These are phyloP conservation scores for Tricholomella constricta DNA, from an alignment of 768 basidiomycete species.

Conservation along the genomic window DNA sequence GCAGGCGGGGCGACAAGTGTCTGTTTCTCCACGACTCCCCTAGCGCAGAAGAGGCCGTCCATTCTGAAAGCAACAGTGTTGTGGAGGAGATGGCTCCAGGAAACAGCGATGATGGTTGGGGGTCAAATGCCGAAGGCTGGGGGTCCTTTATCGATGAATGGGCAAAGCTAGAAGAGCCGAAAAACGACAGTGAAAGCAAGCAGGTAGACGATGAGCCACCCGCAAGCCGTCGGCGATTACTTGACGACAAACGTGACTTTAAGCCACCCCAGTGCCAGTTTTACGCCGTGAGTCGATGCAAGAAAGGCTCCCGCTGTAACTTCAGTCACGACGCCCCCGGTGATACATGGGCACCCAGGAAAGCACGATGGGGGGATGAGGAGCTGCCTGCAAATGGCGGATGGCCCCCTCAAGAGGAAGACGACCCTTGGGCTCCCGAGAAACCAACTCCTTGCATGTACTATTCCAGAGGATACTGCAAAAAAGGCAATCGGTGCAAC, in stretches of 20 bases:
- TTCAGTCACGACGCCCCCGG: too few species aligned
- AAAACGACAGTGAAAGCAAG: background rate
- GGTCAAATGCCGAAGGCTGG: conserved; percentile 11
- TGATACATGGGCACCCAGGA: too few species aligned
- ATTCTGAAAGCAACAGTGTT: background rate
- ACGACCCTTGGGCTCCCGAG: background rate
- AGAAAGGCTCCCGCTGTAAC: too few species aligned
- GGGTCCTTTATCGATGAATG: conserved; percentile 3
- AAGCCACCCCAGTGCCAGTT: too few species aligned
- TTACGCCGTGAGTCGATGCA: too few species aligned
- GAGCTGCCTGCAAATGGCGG: background rate
- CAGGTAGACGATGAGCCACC: background rate
- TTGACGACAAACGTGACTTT: too few species aligned
- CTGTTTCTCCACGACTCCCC: conserved; percentile 5
- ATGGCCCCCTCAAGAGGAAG: background rate
- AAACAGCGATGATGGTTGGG: conserved; percentile 16
- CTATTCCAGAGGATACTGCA: conserved; percentile 10
- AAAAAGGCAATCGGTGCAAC: conserved; percentile 7
- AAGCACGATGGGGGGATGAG: too few species aligned
- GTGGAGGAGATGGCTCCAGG: conserved; percentile 3
- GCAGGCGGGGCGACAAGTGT: conserved; percentile 7
- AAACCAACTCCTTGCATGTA: conserved; percentile 2
- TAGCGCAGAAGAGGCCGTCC: background rate
- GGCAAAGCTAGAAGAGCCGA: background rate
- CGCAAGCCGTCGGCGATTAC: background rate